Percentiles rank a stretch among this genome's conserved stretches.
Evolutionary conservation across 2,329 filamentous ascomycete genomes (phyloP).

Genomic region (Exophiala spinifera): DNA sequence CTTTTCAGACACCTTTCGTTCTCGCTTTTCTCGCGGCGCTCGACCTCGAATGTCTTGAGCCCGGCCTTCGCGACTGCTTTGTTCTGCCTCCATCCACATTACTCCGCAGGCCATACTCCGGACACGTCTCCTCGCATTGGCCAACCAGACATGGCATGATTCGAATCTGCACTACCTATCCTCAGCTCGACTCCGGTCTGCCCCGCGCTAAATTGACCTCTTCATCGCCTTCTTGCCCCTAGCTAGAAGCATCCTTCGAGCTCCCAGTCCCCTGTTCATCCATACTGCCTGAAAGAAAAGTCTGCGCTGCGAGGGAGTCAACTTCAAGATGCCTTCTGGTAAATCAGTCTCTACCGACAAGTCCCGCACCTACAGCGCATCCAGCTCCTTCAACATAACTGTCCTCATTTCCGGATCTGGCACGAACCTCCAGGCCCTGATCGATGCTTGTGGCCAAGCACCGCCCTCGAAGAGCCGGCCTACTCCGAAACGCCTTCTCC

Average conservation of each 20-base stretch:
- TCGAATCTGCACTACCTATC: neutral
- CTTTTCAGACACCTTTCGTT: neutral
- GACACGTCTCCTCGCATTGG: too few relatives aligned
- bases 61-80: too few relatives aligned
- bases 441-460: conserved; percentile 54
- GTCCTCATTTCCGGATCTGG: conserved; percentile 72
- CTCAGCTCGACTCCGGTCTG: neutral
- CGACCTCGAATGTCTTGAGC: neutral
- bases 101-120: too few relatives aligned
- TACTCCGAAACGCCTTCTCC: conserved; percentile 34
- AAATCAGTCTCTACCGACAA: conserved; percentile 20
- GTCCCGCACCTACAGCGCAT: conserved; percentile 20
- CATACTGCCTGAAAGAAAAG: too few relatives aligned
- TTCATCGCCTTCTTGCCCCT: neutral
- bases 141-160: neutral
- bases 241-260: neutral
- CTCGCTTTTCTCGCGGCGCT: neutral
- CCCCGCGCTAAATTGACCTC: neutral
- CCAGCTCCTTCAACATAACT: conserved; percentile 43
- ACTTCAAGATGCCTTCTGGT: conserved; percentile 3
- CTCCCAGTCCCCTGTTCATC: neutral
- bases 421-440: conserved; percentile 75
- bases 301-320: neutral
- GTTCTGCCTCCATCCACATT: neutral
- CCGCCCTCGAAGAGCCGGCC: conserved; percentile 22